Base-by-base conservation (phyloP, 805 yeast species). In the Danielia reshetovae region DNA sequence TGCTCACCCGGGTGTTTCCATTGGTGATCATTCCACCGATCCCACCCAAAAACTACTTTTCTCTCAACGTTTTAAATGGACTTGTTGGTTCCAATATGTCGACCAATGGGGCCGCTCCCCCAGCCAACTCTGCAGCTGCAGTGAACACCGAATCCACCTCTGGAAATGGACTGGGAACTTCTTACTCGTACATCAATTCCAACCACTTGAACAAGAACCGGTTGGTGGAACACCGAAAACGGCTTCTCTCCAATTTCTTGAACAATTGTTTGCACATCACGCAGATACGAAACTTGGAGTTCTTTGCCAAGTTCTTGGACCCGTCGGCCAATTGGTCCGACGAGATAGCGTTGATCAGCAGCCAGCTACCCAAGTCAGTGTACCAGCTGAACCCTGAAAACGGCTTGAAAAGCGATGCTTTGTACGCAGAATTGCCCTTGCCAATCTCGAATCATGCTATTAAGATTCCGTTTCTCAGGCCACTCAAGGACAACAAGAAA, bases 1-100 rank as follows among this genome's bases (percentile, higher is more conserved):
- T 83, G 4, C 65, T 93, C 15, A 67, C 79, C 3, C 78, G 81
- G 46, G 61, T 85, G 24, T 82, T 83, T 44, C 97, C 98, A 3
- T 77, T 93, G 3, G 55, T 79, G 4, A 74, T 93, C 3, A 77
- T 93, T 4, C 98, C 98, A 5, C 97, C 97, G 1, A 90, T 93
- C 7, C 98, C 98, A 0, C 68, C 70, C 0, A 68, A 68, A 39
- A 65, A 67, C 41, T 67, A 65, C 45, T 45, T 62, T 27, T 59
- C 63, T 27, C 55, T 65, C 24, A 52, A 53, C 5, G 41, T 59
- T 25, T 46, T 65, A 27, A 62, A 60, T 34, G 68, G 67, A 2
- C 42, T 63, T 7, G 65, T 60, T 2, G 49, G 49, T 4, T 27
- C 48, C 4, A 29, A 35, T 5, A 24, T 37, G 1, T 22, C 38